Base-by-base conservation (phyloP, 192 early-diverging fungal species). In the Borealophlyctis nickersoniae region DNA sequence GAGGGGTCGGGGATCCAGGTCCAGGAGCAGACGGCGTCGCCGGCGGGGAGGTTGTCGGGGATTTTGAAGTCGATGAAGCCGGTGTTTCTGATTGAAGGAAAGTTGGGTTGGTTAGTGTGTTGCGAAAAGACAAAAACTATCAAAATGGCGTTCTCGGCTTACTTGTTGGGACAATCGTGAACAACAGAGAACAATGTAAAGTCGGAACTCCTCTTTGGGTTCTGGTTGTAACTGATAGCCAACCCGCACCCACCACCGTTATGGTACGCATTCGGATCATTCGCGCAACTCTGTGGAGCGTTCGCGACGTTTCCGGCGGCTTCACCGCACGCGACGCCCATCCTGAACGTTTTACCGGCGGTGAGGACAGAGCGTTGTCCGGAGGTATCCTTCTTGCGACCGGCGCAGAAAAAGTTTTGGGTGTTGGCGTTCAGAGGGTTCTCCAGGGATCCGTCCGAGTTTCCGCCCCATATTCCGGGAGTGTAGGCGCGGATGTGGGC, bases 1-100 rank as follows among this genome's bases (percentile, higher is more conserved):
- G 54, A 22, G 28, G 62, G 62, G 62, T 63, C 54, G 27, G 67
- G 67, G 45, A 69, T 58, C 67, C 67, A 69, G 0, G 60, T 56
- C 67, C 67, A 69, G 22, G 67, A 52, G 34, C 66, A 67, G 60
- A 69, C 53, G 55, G 49, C 67, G 24, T 63, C 67, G 52, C 66
- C 34, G 2, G 59, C 67, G 36, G 67, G 67, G 28, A 69, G 60
- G 67, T 69, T 69, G 50, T 31, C 53, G 60, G 67, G 67, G 24
- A 69, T 35, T n/a, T 69, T 45, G 39, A 62, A 69, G 36, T 23
- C 19, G 28, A 69, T 45, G 26, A 52, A 28, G 32, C 22, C 60
- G 34, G 31, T 24, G 60, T 69, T n/a, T n/a, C n/a, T n/a, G n/a
- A n/a, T n/a, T n/a, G n/a, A n/a, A n/a, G n/a, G n/a, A n/a, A n/a